Evolutionary conservation across 441 rosid genomes (phyloP).

Genomic region (Euphorbia schlechtendalii): DNA sequence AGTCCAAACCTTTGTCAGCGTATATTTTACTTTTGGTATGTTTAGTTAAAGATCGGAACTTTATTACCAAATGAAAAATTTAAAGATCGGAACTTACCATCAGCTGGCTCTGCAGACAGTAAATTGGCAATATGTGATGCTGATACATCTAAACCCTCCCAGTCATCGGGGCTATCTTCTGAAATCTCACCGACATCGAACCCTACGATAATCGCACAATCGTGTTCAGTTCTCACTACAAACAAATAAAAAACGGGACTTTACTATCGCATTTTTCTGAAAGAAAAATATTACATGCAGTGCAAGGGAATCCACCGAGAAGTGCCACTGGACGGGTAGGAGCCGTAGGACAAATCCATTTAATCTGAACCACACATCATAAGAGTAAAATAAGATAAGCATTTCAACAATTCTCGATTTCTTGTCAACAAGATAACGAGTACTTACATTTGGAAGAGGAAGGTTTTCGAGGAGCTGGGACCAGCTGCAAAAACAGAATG

Average conservation of each 20-base stretch:
- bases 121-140: slow-evolving; percentile 82
- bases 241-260: too few relatives aligned
- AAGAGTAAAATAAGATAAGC: slow-evolving; percentile 3
- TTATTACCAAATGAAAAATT: too few relatives aligned
- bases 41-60: background rate
- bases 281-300: slow-evolving; percentile 65
- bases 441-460: slow-evolving; percentile 90
- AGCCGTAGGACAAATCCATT: slow-evolving; percentile 99
- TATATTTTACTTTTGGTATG: too few relatives aligned
- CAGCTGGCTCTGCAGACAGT: slow-evolving; percentile 82
- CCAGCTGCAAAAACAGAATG: slow-evolving; percentile 52
- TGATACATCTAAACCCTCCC: slow-evolving; percentile 84
- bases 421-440: too few relatives aligned
- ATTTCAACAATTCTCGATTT: background rate
- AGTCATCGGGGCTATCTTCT: slow-evolving; percentile 70
- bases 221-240: background rate
- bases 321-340: slow-evolving; percentile 72
- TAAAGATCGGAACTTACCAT: slow-evolving; percentile 45
- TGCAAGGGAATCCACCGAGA: slow-evolving; percentile 85
- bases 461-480: slow-evolving; percentile 86
- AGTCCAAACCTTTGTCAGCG: too few relatives aligned
- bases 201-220: slow-evolving; percentile 43
- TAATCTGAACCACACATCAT: slow-evolving; percentile 45
- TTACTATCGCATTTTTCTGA: too few relatives aligned
- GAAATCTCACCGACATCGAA: slow-evolving; percentile 75